Evolutionary conservation across 768 basidiomycete genomes (phyloP).

Genomic region (Pleurotus sapidus): DNA sequence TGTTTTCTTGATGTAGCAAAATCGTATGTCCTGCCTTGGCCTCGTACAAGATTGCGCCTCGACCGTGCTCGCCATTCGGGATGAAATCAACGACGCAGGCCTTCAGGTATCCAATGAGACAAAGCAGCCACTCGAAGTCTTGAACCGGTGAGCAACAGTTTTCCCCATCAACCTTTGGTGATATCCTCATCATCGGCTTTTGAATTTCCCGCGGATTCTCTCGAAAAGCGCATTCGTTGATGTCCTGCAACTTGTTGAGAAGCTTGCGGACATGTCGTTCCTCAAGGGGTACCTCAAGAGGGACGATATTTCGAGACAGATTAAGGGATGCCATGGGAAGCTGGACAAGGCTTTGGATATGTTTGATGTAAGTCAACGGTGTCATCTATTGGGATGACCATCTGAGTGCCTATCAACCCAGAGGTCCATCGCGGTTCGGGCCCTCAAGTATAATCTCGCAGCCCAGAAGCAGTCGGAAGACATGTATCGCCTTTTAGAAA

Average conservation of each 20-base stretch:
- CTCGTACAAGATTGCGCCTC: constrained; percentile 73
- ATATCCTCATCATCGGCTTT: not conserved
- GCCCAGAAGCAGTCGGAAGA: constrained; percentile 29
- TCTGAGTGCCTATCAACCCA: constrained; percentile 1
- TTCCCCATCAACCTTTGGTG: not conserved
- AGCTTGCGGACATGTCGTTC: constrained; percentile 46
- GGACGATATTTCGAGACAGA: constrained; percentile 52
- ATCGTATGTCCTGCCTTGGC: constrained; percentile 64
- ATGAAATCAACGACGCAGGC: constrained; percentile 62
- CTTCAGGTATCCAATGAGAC: constrained; percentile 47
- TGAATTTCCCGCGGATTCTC: not conserved
- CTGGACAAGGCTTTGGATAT: constrained; percentile 51
- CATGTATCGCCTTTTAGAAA: not conserved
- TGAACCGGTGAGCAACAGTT: constrained; percentile 40
- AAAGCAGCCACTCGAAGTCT: constrained; percentile 42
- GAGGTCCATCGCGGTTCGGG: constrained; percentile 45
- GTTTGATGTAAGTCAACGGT: constrained; percentile 40
- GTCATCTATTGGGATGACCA: too few species aligned
- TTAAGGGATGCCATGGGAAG: constrained; percentile 47
- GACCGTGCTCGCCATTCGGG: constrained; percentile 58
- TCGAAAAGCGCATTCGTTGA: not conserved
- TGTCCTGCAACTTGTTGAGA: not conserved
- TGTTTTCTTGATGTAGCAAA: constrained; percentile 41
- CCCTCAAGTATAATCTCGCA: constrained; percentile 45
- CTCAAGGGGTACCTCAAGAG: constrained; percentile 61